Evolutionary conservation across 495 filamentous ascomycete species (phyloP), one percentile per base, ranked within the genome.

Genomic region (Chaetomidium leptoderma): DNA sequence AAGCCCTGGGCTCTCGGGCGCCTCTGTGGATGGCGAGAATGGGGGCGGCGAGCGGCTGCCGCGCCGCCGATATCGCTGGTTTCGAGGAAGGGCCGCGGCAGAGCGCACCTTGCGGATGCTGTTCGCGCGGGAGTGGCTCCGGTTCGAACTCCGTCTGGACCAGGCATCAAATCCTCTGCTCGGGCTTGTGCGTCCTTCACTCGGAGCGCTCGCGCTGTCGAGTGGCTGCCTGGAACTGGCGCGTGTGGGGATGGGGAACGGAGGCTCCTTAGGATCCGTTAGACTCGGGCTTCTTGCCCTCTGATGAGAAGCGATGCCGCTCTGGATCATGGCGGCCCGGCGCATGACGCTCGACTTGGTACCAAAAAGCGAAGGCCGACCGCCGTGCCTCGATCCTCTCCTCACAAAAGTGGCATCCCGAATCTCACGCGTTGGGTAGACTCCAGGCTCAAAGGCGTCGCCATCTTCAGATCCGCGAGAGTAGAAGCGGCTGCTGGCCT

Each of bases 211-310:
- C 32, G 78, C 72, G 63, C 81, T 87, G 53, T 86, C 70, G 6
- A 85, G 83, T 33, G 86, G 79, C 63, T 88, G 87, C 60, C 90
- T 83, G 3, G 93, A 97, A 67, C 92, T 97, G 17, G 89, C 84
- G 53, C 93, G 81, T 11, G 86, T 88, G 4, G 93, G 93, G 9
- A 98, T 92, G 0, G 95, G 91, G 76, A 96, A 96, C 8, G 90
- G 90, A 23, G 90, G 90, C 57, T 82, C 80, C 48, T 58, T 76
- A 68, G 62, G 77, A 61, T 78, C 88, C 76, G 60, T 83, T 26
- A 90, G 74, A 60, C 90, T 95, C 2, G 90, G 88, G 66, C 86
- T 96, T 36, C 87, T 81, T 8, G 84, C 74, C 32, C 88, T 86
- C 56, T 84, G 78, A 62, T 95, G 89, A 6, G 83, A 84, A 45